These are phyloP conservation scores for Boletus smithii DNA, from an alignment of 1,284 basidiomycete species.

Conservation along the genomic window DNA sequence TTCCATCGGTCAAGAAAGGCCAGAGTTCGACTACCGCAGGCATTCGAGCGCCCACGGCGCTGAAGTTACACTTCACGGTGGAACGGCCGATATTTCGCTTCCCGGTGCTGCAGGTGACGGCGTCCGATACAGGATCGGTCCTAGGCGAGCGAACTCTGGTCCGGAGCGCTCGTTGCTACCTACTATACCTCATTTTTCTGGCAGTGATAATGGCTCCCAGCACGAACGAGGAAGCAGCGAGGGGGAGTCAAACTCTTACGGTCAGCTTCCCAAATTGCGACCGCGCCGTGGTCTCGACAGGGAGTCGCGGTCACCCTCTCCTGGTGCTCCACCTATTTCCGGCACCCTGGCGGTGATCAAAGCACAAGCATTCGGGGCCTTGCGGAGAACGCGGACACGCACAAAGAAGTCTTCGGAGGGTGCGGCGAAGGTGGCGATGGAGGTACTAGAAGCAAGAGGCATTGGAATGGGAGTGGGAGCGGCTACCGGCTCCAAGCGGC, in stretches of 20 bases:
- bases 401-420: conserved; percentile 69
- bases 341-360: conserved; percentile 83
- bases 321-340: conserved; percentile 58
- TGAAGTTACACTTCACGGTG: conserved; percentile 66
- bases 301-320: conserved; percentile 69
- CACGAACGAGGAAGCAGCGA: conserved; percentile 58
- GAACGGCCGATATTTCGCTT: conserved; percentile 67
- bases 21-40: conserved; percentile 64
- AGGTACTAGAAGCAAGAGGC: conserved; percentile 72
- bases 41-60: conserved; percentile 47
- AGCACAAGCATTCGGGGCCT: conserved; percentile 79
- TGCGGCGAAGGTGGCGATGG: conserved; percentile 71
- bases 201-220: conserved; percentile 48
- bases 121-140: conserved; percentile 57
- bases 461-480: conserved; percentile 64
- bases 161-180: conserved; percentile 52
- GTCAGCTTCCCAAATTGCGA: conserved; percentile 40
- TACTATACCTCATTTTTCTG: conserved; percentile 47
- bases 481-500: conserved; percentile 50
- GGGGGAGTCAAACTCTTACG: conserved; percentile 47
- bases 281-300: conserved; percentile 45
- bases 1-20: conserved; percentile 48
- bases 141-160: conserved; percentile 46
- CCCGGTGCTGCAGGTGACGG: conserved; percentile 46
- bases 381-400: conserved; percentile 70